These are phyloP conservation scores for Penicillium manginii DNA, from an alignment of 495 filamentous ascomycete genomes.

Conservation along the genomic window DNA sequence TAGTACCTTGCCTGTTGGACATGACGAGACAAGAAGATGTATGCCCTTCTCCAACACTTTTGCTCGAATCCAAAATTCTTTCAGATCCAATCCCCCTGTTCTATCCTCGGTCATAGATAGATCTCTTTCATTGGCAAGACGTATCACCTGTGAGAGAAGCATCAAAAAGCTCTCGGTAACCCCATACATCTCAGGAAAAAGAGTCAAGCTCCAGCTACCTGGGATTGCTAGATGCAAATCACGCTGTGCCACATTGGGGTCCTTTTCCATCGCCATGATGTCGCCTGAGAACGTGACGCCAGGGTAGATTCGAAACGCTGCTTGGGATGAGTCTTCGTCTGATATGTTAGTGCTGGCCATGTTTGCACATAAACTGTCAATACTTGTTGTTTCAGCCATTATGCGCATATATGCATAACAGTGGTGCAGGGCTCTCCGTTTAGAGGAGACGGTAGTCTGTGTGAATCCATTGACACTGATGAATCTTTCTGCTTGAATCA, in stretches of 20 bases:
- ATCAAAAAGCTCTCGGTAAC: slow-evolving; percentile 28
- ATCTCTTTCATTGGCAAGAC: slow-evolving; percentile 30
- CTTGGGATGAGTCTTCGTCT: not conserved
- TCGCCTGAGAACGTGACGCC: slow-evolving; percentile 16
- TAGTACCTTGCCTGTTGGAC: not conserved
- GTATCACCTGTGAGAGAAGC: slow-evolving; percentile 29
- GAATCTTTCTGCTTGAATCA: slow-evolving; percentile 24
- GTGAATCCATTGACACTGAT: slow-evolving; percentile 23
- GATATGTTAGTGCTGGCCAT: not conserved
- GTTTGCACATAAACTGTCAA: slow-evolving; percentile 5
- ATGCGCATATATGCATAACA: slow-evolving; percentile 34
- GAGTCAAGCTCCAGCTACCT: slow-evolving; percentile 23
- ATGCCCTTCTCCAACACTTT: slow-evolving; percentile 27
- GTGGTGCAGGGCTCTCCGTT: slow-evolving; percentile 25
- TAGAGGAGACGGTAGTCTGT: slow-evolving; percentile 17
- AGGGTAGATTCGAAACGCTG: slow-evolving; percentile 21
- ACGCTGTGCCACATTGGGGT: slow-evolving; percentile 21
- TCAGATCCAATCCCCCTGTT: slow-evolving; percentile 9
- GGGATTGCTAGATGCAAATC: slow-evolving; percentile 31
- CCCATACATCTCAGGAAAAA: slow-evolving; percentile 28
- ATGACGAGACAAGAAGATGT: slow-evolving; percentile 9
- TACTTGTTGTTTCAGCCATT: slow-evolving; percentile 30
- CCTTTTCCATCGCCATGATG: slow-evolving; percentile 27
- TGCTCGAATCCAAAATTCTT: slow-evolving; percentile 24
- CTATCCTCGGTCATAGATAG: slow-evolving; percentile 10